Evolutionary conservation across 495 filamentous ascomycete genomes (phyloP).

Genomic region (Penicillium steckii): DNA sequence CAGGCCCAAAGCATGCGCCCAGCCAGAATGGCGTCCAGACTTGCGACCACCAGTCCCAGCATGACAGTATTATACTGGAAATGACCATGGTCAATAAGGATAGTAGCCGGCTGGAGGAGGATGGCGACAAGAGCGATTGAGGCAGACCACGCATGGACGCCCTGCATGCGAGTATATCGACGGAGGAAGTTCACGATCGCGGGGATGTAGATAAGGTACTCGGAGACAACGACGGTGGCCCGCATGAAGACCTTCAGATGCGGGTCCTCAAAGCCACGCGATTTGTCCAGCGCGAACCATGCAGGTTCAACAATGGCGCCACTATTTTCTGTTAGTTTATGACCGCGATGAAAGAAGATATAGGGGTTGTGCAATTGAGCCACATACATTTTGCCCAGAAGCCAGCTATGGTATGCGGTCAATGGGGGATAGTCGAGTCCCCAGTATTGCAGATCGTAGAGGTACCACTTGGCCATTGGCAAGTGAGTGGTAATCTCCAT

Average conservation of each 20-base stretch:
- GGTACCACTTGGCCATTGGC: slow-evolving; percentile 93
- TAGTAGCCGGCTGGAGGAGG: slow-evolving; percentile 87
- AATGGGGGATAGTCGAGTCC: slow-evolving; percentile 95
- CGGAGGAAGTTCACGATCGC: slow-evolving; percentile 81
- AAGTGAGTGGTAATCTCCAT: slow-evolving; percentile 93
- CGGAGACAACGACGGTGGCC: slow-evolving; percentile 81
- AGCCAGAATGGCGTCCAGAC: slow-evolving; percentile 83
- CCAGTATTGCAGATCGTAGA: slow-evolving; percentile 96
- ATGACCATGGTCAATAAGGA: slow-evolving; percentile 95
- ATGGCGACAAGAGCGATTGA: slow-evolving; percentile 86
- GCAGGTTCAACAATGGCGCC: slow-evolving; percentile 72
- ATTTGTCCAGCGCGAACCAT: slow-evolving; percentile 88
- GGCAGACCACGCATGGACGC: slow-evolving; percentile 71
- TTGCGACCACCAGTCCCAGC: slow-evolving; percentile 84
- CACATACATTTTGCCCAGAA: slow-evolving; percentile 76
- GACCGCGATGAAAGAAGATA: background rate
- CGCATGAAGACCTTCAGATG: slow-evolving; percentile 92
- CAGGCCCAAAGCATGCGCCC: slow-evolving; percentile 83
- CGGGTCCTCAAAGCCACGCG: slow-evolving; percentile 76
- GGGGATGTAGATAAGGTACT: slow-evolving; percentile 86
- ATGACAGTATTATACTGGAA: slow-evolving; percentile 99
- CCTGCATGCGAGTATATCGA: slow-evolving; percentile 67
- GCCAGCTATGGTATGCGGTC: slow-evolving; percentile 97
- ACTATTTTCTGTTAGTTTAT: slow-evolving; percentile 35
- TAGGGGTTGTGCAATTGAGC: background rate